phyloP scores from a whole-genome alignment of 1,139 yeast species.

The Hansenula anomala region DNA sequence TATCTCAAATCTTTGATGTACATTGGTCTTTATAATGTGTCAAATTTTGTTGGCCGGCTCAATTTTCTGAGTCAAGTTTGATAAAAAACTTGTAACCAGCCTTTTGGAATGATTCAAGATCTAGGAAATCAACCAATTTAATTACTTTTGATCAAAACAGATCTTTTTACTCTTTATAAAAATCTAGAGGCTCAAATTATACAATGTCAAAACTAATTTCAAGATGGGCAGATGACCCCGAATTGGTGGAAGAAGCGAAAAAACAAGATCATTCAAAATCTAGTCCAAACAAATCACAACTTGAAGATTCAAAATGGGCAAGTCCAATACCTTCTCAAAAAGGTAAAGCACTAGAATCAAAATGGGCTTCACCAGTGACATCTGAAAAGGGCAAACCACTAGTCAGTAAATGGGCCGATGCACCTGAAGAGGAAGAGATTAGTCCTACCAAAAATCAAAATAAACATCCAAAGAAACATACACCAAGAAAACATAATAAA shows the following conservation, averaged over 20 bases:
- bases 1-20: too few relatives aligned
- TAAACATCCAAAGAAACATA: neutral
- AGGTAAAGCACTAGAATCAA: constrained; percentile 12
- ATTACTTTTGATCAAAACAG: too few relatives aligned
- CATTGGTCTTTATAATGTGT: too few relatives aligned
- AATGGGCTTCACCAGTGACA: constrained; percentile 12
- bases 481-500: neutral
- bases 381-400: constrained; percentile 12
- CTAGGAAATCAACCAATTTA: too few relatives aligned
- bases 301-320: constrained; percentile 4
- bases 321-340: constrained; percentile 8
- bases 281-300: neutral
- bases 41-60: too few relatives aligned
- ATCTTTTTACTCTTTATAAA: too few relatives aligned
- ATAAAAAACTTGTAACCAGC: too few relatives aligned
- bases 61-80: too few relatives aligned
- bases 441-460: neutral
- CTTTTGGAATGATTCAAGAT: too few relatives aligned
- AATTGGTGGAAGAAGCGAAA: constrained; percentile 10
- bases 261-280: constrained; percentile 9
- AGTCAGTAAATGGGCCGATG: constrained; percentile 9
- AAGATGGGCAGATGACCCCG: constrained; percentile 19
- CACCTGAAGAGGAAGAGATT: neutral
- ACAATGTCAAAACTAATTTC: constrained; percentile 36
- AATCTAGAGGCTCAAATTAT: too few relatives aligned